These are phyloP conservation scores for Tetradesmus lagerheimii DNA, from an alignment of 139 green algal genomes.

Conservation along the genomic window DNA sequence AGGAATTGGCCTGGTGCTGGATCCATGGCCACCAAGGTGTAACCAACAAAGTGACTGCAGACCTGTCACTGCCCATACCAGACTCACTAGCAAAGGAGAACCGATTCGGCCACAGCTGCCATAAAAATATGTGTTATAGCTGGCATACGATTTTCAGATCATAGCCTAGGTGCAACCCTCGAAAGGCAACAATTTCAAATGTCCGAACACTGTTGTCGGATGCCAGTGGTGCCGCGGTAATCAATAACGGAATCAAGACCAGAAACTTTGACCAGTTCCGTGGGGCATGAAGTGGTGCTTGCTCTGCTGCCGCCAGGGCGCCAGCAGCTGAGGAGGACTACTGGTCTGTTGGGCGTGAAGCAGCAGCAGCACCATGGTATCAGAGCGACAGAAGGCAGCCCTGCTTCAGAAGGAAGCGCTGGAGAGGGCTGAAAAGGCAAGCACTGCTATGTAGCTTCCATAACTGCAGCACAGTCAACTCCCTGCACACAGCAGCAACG, in stretches of 20 bases:
- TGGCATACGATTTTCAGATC: no score
- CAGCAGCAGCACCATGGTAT: constrained; percentile 30
- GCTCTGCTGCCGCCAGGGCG: constrained; percentile 1
- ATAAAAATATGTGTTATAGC: background rate
- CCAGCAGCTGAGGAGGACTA: background rate
- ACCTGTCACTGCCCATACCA: background rate
- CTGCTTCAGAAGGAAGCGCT: constrained; percentile 34
- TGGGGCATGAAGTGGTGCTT: background rate
- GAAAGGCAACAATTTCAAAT: background rate
- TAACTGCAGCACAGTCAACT: background rate
- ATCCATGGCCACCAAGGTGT: background rate
- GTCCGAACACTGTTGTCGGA: background rate
- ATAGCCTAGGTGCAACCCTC: background rate
- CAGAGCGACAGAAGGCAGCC: constrained; percentile 35
- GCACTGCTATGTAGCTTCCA: background rate
- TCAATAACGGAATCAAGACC: background rate
- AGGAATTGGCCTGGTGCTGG: no score
- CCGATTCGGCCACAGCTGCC: no score
- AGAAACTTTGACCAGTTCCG: background rate
- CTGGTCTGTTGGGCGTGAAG: background rate
- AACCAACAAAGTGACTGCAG: background rate
- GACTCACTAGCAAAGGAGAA: no score
- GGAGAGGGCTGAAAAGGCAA: constrained; percentile 43
- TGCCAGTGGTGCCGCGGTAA: background rate
- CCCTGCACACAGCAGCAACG: background rate